Evolutionary conservation across 2,329 filamentous ascomycete species (phyloP).

Genomic region (Hymenoscyphus albidus): DNA sequence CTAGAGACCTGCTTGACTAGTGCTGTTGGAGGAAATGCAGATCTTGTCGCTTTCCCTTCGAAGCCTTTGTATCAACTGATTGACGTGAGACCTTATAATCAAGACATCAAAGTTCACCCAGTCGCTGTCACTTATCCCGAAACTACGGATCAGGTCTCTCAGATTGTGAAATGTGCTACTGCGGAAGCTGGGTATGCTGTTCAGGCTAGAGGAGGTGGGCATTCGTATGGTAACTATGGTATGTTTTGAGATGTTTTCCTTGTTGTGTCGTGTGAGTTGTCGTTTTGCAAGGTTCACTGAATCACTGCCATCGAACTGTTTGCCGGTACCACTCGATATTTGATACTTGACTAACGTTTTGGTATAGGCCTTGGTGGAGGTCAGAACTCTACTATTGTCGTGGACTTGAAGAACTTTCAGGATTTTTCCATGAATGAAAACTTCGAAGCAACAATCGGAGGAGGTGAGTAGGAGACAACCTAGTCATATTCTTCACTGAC

Average conservation of each 20-base stretch:
- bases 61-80: constrained; percentile 19
- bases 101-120: constrained; percentile 19
- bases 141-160: constrained; percentile 38
- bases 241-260: background rate
- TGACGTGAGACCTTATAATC: constrained; percentile 28
- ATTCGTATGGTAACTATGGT: constrained; percentile 48
- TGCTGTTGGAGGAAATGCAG: constrained; percentile 18
- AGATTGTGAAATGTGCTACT: constrained; percentile 44
- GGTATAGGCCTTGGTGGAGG: constrained; percentile 44
- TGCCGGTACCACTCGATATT: background rate
- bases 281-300: background rate
- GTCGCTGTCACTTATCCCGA: constrained; percentile 26
- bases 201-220: constrained; percentile 49
- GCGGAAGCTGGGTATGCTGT: constrained; percentile 39
- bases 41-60: constrained; percentile 22
- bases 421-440: constrained; percentile 51
- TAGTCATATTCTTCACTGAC: background rate
- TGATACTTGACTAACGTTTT: background rate
- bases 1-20: constrained; percentile 5
- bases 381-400: constrained; percentile 46
- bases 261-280: background rate
- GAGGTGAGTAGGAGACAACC: constrained; percentile 31
- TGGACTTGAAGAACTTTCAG: constrained; percentile 53
- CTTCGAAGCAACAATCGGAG: constrained; percentile 53
- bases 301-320: background rate